Conservation (phyloP, 257 asterid genomes). For the Ilex asprella region DNA sequence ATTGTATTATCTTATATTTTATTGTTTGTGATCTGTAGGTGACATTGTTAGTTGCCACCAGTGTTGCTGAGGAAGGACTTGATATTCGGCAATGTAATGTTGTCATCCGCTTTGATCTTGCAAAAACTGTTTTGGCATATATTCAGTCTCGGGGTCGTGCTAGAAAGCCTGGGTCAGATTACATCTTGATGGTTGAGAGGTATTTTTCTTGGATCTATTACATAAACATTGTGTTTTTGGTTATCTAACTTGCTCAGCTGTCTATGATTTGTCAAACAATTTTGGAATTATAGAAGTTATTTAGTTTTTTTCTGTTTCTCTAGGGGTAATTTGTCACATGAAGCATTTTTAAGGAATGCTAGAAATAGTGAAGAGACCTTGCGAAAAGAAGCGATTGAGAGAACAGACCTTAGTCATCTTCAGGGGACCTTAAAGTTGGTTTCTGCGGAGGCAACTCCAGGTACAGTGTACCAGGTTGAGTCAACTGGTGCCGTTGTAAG, state of each 20-base stretch:
- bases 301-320: conserved; percentile 18
- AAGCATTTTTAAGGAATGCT: conserved; percentile 89
- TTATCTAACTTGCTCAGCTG: not conserved
- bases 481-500: conserved; percentile 99
- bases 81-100: conserved; percentile 99
- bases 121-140: conserved; percentile 95
- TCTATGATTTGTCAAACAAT: not conserved
- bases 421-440: conserved; percentile 48
- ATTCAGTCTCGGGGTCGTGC: conserved; percentile 99
- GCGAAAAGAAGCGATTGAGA: conserved; percentile 97
- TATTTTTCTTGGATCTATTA: conserved; percentile 18
- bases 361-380: conserved; percentile 94
- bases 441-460: conserved; percentile 54
- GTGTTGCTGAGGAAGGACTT: conserved; percentile 99
- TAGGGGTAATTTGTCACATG: conserved; percentile 81
- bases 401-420: conserved; percentile 95
- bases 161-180: conserved; percentile 97
- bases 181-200: conserved; percentile 99
- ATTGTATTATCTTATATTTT: conserved; percentile 16
- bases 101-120: conserved; percentile 98
- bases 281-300: not conserved
- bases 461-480: conserved; percentile 74
- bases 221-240: not conserved
- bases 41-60: conserved; percentile 93
- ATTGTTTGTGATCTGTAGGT: conserved; percentile 45